Base-by-base conservation (phyloP, 805 yeast genomes). In the Pichia rugopelliculosa region DNA sequence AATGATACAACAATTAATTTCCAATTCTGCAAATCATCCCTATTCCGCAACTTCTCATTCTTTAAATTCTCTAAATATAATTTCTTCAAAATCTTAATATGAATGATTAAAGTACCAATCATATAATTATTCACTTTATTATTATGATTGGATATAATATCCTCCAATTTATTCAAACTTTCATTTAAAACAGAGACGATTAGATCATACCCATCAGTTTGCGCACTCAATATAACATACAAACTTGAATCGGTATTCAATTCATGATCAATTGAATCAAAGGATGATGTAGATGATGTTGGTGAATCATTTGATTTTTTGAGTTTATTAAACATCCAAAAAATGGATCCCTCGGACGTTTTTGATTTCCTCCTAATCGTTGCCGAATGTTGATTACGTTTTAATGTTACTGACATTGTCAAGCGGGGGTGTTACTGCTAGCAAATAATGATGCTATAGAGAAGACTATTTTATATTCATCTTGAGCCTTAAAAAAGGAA, bases 61-160 rank as follows among this genome's bases (percentile, higher is more conserved):
- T 26, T 43, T 23, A 26, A n/a, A 18, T 15, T 25, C 4, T 37
- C 18, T 10, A 26, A 17, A 17, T 37, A 43, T 11, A 43, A 15
- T 27, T 36, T 45, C 20, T 45, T 40, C 21, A 45, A n/a, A 3
- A 25, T 23, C 13, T 45, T 40, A 22, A 39, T 33, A 40, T 45
- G 48, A 8, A 39, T 24, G 12, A 45, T 36, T 17, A 45, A 34
- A 40, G 44, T 23, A 3, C 41, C 46, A 20, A 24, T 37, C 23
- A 37, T 5, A 23, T 26, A 37, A 41, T 22, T 40, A 5, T 21
- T 40, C 6, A 33, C 30, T n/a, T n/a, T n/a, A n/a, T n/a, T n/a
- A n/a, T n/a, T n/a, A n/a, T n/a, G n/a, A 15, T 30, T 11, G 2
- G n/a, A 13, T n/a, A 23, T 25, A 2, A 40, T n/a, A 20, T 39